Conservation (phyloP, 768 basidiomycete species). For the Calocybe cyanea region DNA sequence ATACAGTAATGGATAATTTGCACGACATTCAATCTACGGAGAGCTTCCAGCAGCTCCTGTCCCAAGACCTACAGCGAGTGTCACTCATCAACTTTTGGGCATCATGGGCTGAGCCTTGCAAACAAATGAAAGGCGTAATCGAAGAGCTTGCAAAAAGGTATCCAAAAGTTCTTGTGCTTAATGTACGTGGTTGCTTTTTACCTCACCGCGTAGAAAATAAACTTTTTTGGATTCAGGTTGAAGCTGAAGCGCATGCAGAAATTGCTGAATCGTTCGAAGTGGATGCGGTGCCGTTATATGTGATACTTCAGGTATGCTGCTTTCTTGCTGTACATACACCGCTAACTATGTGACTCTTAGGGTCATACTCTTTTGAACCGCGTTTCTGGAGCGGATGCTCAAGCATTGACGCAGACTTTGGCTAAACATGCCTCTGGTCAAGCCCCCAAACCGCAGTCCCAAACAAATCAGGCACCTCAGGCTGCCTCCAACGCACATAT, state of each 20-base stretch:
- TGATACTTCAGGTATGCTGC: slow-evolving; percentile 70
- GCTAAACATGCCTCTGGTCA: slow-evolving; percentile 48
- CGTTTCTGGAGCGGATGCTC: slow-evolving; percentile 77
- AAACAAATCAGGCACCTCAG: slow-evolving; percentile 42
- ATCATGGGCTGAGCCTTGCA: slow-evolving; percentile 88
- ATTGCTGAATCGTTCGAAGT: slow-evolving; percentile 93
- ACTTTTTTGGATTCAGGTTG: too few species aligned
- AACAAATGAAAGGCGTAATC: slow-evolving; percentile 81
- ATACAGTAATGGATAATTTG: slow-evolving; percentile 28
- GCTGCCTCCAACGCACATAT: slow-evolving; percentile 22
- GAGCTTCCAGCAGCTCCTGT: slow-evolving; percentile 73
- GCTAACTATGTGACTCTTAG: slow-evolving; percentile 33
- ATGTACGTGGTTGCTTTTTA: slow-evolving; percentile 56
- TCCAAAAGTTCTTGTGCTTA: slow-evolving; percentile 63
- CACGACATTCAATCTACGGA: slow-evolving; percentile 53
- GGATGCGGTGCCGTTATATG: slow-evolving; percentile 80
- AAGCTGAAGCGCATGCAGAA: slow-evolving; percentile 76
- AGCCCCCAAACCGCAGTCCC: slow-evolving; percentile 40
- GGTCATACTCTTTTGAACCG: slow-evolving; percentile 83
- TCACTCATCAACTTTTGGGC: slow-evolving; percentile 96
- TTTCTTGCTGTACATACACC: not conserved
- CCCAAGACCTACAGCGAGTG: slow-evolving; percentile 70
- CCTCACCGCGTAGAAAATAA: not conserved
- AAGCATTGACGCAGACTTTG: slow-evolving; percentile 56
- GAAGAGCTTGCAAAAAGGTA: slow-evolving; percentile 71